phyloP scores from a whole-genome alignment of 2,329 filamentous ascomycete species.

The Juglanconis sp. region DNA sequence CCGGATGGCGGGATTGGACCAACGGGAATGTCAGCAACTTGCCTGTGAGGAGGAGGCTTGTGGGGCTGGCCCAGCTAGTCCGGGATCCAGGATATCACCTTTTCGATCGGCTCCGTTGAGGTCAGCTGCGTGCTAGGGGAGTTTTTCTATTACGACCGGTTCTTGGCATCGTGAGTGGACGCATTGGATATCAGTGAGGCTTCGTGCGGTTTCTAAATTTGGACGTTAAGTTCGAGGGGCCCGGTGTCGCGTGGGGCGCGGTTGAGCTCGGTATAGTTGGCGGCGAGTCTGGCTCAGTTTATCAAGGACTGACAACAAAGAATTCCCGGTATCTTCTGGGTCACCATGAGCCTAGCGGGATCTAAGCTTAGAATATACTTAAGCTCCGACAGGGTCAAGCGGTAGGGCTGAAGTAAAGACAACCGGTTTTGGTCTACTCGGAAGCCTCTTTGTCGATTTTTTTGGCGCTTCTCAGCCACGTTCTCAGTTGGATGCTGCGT shows the following conservation, averaged over 20 bases:
- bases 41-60: no score
- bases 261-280: background rate
- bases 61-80: background rate
- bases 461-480: conserved; percentile 3
- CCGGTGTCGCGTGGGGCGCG: no score
- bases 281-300: background rate
- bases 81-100: background rate
- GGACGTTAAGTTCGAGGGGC: no score
- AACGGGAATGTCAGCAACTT: no score
- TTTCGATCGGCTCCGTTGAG: background rate
- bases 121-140: background rate
- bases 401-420: conserved; percentile 3
- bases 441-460: background rate
- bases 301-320: background rate
- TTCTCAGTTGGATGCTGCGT: conserved; percentile 6
- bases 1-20: no score
- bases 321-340: background rate
- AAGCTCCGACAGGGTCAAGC: background rate
- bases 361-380: conserved; percentile 9
- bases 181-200: no score
- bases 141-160: background rate
- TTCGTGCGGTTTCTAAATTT: no score
- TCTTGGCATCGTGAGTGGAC: background rate
- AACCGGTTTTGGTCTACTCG: background rate
- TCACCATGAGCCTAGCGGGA: background rate